Conservation (phyloP, 2,329 filamentous ascomycete species). For the Beauveria scarabaeidicola region DNA sequence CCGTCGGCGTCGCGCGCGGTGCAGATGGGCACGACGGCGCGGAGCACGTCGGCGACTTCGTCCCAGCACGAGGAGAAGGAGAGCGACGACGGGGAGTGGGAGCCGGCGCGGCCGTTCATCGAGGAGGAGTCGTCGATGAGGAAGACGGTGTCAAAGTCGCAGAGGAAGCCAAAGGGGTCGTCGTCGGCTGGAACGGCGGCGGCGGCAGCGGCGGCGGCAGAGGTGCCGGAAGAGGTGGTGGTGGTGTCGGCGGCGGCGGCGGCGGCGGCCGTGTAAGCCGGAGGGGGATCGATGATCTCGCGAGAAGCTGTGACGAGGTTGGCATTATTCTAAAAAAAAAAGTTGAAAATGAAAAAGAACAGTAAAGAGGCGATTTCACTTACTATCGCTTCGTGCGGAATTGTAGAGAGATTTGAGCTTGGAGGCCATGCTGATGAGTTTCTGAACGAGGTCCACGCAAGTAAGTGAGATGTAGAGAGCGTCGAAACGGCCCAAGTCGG, state of each 20-base stretch:
- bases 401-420: not conserved
- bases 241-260: not conserved
- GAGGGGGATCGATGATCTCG: conserved; percentile 25
- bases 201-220: conserved; percentile 5
- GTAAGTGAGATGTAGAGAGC: too few species aligned
- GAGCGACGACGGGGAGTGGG: too few species aligned
- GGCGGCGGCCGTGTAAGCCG: conserved; percentile 23
- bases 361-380: not conserved
- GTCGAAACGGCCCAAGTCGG: too few species aligned
- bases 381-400: not conserved
- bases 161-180: conserved; percentile 68
- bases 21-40: conserved; percentile 72
- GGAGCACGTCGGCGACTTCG: conserved; percentile 63
- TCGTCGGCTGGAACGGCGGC: conserved; percentile 31
- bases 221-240: not conserved
- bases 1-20: conserved; percentile 72
- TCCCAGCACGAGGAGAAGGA: conserved; percentile 48
- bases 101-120: conserved; percentile 49
- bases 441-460: too few species aligned
- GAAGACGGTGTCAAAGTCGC: conserved; percentile 77
- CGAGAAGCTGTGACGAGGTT: not conserved
- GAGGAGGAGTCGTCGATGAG: conserved; percentile 87
- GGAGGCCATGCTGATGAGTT: too few species aligned
- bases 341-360: too few species aligned
- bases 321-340: too few species aligned